Evolutionary conservation across 2,329 filamentous ascomycete species (phyloP), one percentile per base, ranked within the genome.

Genomic region (Venturiaceae sp.): DNA sequence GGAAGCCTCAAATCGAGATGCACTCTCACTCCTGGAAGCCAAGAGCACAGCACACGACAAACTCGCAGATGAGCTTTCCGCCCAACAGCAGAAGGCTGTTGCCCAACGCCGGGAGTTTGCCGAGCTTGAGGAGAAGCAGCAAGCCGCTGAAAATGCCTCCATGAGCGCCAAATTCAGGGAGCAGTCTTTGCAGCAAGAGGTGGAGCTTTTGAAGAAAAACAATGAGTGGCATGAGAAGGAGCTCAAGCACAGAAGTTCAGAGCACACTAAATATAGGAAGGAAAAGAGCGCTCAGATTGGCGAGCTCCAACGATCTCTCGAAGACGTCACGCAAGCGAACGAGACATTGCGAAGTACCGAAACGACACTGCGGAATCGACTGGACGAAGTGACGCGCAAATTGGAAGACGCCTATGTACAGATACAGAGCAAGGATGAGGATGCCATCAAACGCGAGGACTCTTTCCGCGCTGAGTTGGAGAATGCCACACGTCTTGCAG

Each of bases 191-290:
- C 86, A 94, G 71, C 92, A 96, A 71, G 92, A 97, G 71, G 80
- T 97, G 36, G 90, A 95, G 44, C 79, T 95, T 58, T 84, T 92
- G 19, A 91, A 90, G 69, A 88, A 87, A 67, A 96, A 91, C 75
- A 89, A 90, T 63, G 92, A 97, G 66, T 99, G 91, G 88, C 87
- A 94, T 58, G 90, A 96, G 68, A 85, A 81, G 44, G 94, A 99
- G 71, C 81, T 97, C 23, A 92, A 95, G 76, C 92, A 89, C 0
- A 95, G 96, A 75, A 86, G 83, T 62, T 83, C 86, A 8, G 94
- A 99, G 69, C 85, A 90, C 53, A 82, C 92, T 64, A 96, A 92
- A 68, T 92, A 88, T 72, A 85, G 94, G 62, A 97, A 96, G 69
- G 94, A 99, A 69, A 97, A 96, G 79, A 89, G 89, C 62, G 86